phyloP scores from a whole-genome alignment of 2,329 filamentous ascomycete species.

The Trichoderma atrobrunneum region DNA sequence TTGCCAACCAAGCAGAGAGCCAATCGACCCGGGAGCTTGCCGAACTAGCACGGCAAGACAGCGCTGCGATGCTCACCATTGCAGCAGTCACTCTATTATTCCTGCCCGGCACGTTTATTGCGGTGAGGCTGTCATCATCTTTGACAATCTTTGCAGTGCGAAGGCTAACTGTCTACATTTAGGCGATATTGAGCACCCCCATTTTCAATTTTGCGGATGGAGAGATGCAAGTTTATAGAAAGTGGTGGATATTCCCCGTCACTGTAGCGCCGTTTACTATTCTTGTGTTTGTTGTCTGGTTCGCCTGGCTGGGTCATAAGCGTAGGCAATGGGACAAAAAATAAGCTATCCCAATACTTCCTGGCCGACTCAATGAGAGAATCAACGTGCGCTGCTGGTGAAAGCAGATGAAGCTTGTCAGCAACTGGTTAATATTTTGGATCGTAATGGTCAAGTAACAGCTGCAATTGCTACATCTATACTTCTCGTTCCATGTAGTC shows the following conservation, averaged over 20 bases:
- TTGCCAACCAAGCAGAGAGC: not conserved
- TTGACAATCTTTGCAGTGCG: too few relatives aligned
- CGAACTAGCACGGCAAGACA: conserved; percentile 36
- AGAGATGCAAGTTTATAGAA: conserved; percentile 5
- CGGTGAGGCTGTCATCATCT: conserved; percentile 16
- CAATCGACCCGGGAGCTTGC: not conserved
- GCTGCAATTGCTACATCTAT: not conserved
- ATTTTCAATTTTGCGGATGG: conserved; percentile 38
- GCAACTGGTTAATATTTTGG: not conserved
- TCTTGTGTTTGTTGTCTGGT: not conserved
- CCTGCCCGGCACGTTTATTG: conserved; percentile 51
- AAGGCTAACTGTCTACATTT: not conserved
- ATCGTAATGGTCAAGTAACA: not conserved
- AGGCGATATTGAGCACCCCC: conserved; percentile 43
- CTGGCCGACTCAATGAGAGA: not conserved
- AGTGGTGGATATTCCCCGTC: not conserved
- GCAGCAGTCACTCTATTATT: conserved; percentile 48
- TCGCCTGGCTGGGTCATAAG: not conserved
- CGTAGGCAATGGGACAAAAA: not conserved
- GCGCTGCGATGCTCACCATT: conserved; percentile 51
- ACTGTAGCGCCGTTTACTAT: not conserved
- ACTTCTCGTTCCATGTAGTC: too few relatives aligned
- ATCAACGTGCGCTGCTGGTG: not conserved
- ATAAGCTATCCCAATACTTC: not conserved
- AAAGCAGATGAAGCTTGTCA: not conserved